Evolutionary conservation across 129 eudicot species (phyloP).

Genomic region (Centrapalus pauciflorus): DNA sequence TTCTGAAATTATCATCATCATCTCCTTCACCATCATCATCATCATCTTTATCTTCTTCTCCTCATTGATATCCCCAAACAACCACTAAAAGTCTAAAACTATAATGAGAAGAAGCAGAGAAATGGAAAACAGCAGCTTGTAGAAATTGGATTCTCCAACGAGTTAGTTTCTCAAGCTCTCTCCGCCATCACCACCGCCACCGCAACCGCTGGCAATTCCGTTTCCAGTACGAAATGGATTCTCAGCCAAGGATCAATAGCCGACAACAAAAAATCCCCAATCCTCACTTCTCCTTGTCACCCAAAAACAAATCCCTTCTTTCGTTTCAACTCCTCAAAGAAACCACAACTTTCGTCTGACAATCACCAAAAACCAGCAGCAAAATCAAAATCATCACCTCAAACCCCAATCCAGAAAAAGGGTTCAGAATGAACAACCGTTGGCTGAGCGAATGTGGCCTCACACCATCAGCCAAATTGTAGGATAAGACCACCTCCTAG

Average conservation of each 20-base stretch:
- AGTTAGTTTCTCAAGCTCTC: constrained; percentile 61
- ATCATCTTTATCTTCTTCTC: too few species aligned
- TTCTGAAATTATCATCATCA: too few species aligned
- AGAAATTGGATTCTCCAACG: constrained; percentile 76
- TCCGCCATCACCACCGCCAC: constrained; percentile 53
- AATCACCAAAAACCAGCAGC: not conserved
- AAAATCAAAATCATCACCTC: not conserved
- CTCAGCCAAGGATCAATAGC: constrained; percentile 30
- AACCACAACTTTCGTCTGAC: not conserved
- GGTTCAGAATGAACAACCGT: constrained; percentile 38
- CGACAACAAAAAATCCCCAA: not conserved
- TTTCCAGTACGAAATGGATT: constrained; percentile 58
- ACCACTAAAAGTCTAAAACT: too few species aligned
- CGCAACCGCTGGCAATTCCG: constrained; percentile 48
- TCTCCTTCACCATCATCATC: too few species aligned
- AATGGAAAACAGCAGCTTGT: constrained; percentile 42
- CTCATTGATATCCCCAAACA: too few species aligned
- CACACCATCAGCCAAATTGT: constrained; percentile 47
- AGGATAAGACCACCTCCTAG: constrained; percentile 83
- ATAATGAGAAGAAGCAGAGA: constrained; percentile 10
- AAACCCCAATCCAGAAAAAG: constrained; percentile 4
- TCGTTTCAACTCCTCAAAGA: constrained; percentile 27
- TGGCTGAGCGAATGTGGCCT: constrained; percentile 93
- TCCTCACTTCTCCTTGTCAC: constrained; percentile 25
- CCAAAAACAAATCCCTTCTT: constrained; percentile 71